These are phyloP conservation scores for Aspergillus bombycis DNA, from an alignment of 2,329 filamentous ascomycete genomes.

Conservation along the genomic window DNA sequence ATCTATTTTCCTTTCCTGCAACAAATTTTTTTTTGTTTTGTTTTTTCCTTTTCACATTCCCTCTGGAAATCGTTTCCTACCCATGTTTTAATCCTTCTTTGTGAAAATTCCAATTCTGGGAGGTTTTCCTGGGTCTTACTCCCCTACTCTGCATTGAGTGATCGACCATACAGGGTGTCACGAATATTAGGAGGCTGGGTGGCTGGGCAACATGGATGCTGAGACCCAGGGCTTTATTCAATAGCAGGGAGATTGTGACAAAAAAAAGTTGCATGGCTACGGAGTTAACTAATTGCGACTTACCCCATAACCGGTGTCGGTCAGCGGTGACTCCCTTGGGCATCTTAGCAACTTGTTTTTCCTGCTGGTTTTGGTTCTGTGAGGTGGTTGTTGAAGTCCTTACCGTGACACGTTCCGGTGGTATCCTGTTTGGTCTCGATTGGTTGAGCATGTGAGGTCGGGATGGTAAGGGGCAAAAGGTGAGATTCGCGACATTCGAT, in stretches of 20 bases:
- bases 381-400: background rate
- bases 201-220: constrained; percentile 26
- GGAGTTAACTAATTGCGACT: constrained; percentile 10
- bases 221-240: constrained; percentile 9
- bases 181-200: constrained; percentile 28
- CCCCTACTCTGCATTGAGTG: background rate
- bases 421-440: background rate
- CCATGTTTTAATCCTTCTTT: background rate
- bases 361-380: background rate
- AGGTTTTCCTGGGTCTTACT: background rate
- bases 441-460: constrained; percentile 1
- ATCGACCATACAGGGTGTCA: background rate
- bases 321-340: background rate
- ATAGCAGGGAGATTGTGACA: constrained; percentile 9
- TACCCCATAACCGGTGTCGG: constrained; percentile 5
- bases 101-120: background rate
- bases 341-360: background rate
- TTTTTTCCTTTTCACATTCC: background rate
- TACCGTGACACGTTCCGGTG: background rate
- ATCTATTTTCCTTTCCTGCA: background rate
- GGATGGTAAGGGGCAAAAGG: background rate
- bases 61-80: background rate
- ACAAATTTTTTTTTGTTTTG: background rate
- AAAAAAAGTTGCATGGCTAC: constrained; percentile 18
- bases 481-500: background rate